Evolutionary conservation across 2,329 filamentous ascomycete genomes (phyloP).

Genomic region (Madurella fahalii): DNA sequence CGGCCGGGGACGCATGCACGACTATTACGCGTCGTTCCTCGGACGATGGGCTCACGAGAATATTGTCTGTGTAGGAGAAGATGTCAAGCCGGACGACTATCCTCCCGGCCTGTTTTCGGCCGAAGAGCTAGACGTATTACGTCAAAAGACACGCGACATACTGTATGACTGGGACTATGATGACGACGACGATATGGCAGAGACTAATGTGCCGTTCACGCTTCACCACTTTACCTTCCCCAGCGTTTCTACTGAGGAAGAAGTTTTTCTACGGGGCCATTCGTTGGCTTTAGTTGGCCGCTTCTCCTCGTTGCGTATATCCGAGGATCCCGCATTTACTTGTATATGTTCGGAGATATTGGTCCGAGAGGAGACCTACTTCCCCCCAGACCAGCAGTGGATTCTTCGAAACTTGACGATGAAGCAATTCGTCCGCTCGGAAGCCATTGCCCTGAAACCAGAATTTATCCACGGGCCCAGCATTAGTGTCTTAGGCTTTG

Average conservation of each 20-base stretch:
- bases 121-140: conserved; percentile 21
- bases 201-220: conserved; percentile 16
- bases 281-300: too few species aligned
- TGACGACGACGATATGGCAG: not conserved
- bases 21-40: conserved; percentile 22
- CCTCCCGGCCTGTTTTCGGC: conserved; percentile 20
- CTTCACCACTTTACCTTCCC: conserved; percentile 12
- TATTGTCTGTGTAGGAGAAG: conserved; percentile 28
- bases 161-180: not conserved
- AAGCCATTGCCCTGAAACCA: conserved; percentile 27
- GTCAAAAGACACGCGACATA: conserved; percentile 12
- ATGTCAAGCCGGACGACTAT: conserved; percentile 12
- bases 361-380: conserved; percentile 21
- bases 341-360: conserved; percentile 13
- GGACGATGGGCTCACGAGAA: conserved; percentile 29
- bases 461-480: conserved; percentile 29
- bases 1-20: too few species aligned
- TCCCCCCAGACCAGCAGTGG: conserved; percentile 29
- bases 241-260: conserved; percentile 11
- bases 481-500: conserved; percentile 29
- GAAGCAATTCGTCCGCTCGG: conserved; percentile 30
- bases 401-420: conserved; percentile 33
- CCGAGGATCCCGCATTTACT: conserved; percentile 15
- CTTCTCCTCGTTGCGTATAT: not conserved
- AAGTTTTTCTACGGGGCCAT: not conserved